Evolutionary conservation across 352 stramenopile species (phyloP), one percentile per base, ranked within the genome.

Genomic region (Globisporangium heterothallicum): DNA sequence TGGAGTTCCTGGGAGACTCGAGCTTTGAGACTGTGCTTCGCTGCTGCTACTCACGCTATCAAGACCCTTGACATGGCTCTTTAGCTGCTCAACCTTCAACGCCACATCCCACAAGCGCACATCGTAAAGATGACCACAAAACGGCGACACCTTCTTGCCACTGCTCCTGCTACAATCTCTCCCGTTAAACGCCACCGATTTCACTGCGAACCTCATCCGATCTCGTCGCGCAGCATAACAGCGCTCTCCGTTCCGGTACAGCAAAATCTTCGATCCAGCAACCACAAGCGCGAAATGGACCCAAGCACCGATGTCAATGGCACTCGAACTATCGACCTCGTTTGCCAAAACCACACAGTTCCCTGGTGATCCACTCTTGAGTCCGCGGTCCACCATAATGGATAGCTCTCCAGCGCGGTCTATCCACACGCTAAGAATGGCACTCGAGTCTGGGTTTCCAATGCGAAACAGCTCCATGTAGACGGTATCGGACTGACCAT

Each of bases 81-180:
- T 62, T 24, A 88, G 45, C 35, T 88, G 74, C 25, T 88, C 74
- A 40, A 54, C 51, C 14, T 72, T 70, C 24, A 88, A 56, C 0
- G 71, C 64, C 6, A 75, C 72, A 61, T 88, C 65, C 80, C 80
- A 91, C 3, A 86, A 21, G 0, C 72, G 67, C 42, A 88, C 58
- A 58, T 86, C 73, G 19, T 70, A 85, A 7, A 91, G 36, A 30
- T 88, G 67, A 0, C 60, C 63, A 29, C 48, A 38, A 5, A 77
- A 45, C 6, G 53, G 18, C 9, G 42, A n/a, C 10, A 51, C 13
- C 4, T 6, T 18, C 14, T 14, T 29, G 29, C 12, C 41, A 47
- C 21, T 49, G 19, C 1, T 18, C 21, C 30, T 22, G 16, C 4
- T 45, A 6, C 6, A 36, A 36, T 36, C 2, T 13, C 18, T 30